Conservation (phyloP, 2,329 filamentous ascomycete species). For the Talaromyces islandicus region DNA sequence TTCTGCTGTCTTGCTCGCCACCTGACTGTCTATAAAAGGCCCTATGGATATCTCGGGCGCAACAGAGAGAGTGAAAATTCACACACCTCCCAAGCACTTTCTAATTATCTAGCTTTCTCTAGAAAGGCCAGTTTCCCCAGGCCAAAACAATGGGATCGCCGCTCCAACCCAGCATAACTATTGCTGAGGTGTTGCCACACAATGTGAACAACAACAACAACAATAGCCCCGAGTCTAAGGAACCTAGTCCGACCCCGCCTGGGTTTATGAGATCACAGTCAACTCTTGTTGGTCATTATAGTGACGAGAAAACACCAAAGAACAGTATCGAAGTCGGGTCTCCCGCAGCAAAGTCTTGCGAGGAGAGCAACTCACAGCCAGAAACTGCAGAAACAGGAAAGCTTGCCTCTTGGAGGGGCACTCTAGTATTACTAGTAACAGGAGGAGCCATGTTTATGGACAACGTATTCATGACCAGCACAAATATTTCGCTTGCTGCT, state of each 20-base stretch:
- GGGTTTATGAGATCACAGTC: background rate
- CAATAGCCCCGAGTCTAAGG: background rate
- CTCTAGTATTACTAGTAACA: constrained; percentile 33
- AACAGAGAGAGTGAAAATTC: background rate
- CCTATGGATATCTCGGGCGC: background rate
- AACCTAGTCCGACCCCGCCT: background rate
- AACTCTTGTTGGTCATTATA: background rate
- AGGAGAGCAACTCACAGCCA: constrained; percentile 7
- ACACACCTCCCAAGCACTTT: background rate
- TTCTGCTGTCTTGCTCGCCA: background rate
- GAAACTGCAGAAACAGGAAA: constrained; percentile 25
- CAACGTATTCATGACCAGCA: constrained; percentile 40
- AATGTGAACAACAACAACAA: background rate
- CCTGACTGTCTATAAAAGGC: background rate
- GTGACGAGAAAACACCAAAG: background rate
- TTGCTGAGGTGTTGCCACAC: background rate
- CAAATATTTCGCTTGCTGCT: constrained; percentile 37
- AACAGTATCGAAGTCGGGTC: background rate
- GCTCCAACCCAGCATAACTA: background rate
- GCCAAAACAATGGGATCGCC: background rate
- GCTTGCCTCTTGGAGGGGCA: constrained; percentile 33
- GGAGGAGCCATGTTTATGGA: constrained; percentile 40
- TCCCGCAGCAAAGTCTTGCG: background rate
- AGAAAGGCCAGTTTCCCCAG: background rate
- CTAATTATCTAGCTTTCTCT: background rate